Evolutionary conservation across 2,329 filamentous ascomycete species (phyloP).

Genomic region (Eutypella sp.): DNA sequence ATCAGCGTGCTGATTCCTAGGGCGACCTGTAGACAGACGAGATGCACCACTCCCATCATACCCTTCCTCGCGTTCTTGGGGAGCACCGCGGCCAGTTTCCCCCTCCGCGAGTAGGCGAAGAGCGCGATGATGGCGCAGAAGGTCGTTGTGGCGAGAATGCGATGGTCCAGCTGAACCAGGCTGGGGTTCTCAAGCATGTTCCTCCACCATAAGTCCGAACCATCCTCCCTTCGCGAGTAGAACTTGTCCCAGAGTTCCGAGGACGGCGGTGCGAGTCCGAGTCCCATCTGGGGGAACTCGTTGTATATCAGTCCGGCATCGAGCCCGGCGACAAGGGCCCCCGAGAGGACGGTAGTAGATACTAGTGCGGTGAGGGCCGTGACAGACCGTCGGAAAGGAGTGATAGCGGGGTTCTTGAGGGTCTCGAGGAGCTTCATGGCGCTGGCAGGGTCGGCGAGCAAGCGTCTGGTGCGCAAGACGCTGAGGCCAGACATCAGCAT

Average conservation of each 20-base stretch:
- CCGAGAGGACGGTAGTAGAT: slow-evolving; percentile 89
- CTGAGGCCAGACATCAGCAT: slow-evolving; percentile 89
- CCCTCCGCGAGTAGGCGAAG: slow-evolving; percentile 73
- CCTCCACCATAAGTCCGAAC: slow-evolving; percentile 87
- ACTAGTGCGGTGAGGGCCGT: slow-evolving; percentile 68
- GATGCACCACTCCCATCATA: slow-evolving; percentile 73
- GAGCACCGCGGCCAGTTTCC: slow-evolving; percentile 52
- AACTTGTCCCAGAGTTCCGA: slow-evolving; percentile 80
- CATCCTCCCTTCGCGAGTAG: slow-evolving; percentile 75
- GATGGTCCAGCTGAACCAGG: slow-evolving; percentile 91
- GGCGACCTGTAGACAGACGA: slow-evolving; percentile 74
- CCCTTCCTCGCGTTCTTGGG: slow-evolving; percentile 62
- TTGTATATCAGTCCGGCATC: slow-evolving; percentile 98
- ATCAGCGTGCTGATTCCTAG: slow-evolving; percentile 88
- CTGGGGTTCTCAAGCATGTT: slow-evolving; percentile 98
- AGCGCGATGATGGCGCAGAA: slow-evolving; percentile 76
- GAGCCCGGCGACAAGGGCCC: slow-evolving; percentile 86
- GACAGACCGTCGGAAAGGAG: slow-evolving; percentile 67
- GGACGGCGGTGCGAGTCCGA: slow-evolving; percentile 73
- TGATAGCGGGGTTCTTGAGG: slow-evolving; percentile 63
- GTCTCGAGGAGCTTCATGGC: slow-evolving; percentile 56
- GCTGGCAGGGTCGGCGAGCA: slow-evolving; percentile 62
- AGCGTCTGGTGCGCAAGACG: slow-evolving; percentile 71
- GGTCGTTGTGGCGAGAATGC: slow-evolving; percentile 84
- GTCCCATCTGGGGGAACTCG: slow-evolving; percentile 94